Evolutionary conservation across 2,329 filamentous ascomycete genomes (phyloP).

Genomic region (Penicillium sp.): DNA sequence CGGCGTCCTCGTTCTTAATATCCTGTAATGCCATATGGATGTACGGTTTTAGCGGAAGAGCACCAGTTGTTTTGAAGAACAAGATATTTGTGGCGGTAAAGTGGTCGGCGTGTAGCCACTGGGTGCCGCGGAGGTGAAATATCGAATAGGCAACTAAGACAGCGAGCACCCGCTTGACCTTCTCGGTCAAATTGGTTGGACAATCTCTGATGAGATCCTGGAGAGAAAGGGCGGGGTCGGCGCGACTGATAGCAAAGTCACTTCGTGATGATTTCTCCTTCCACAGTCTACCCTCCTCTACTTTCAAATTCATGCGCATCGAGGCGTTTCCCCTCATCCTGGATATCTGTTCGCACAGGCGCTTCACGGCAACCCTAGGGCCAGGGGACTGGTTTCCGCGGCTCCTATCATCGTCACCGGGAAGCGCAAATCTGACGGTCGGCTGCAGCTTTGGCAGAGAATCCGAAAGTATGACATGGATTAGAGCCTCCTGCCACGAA

Average conservation of each 20-base stretch:
- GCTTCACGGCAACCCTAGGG: background rate
- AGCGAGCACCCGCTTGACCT: slow-evolving; percentile 14
- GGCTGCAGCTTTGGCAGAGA: background rate
- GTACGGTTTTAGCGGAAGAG: slow-evolving; percentile 12
- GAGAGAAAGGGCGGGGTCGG: slow-evolving; percentile 5
- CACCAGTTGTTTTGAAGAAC: slow-evolving; percentile 4
- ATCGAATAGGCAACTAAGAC: slow-evolving; percentile 14
- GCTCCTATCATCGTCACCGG: background rate
- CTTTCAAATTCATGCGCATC: slow-evolving; percentile 10
- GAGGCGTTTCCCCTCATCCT: slow-evolving; percentile 10
- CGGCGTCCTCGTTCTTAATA: background rate
- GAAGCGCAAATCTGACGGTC: slow-evolving; percentile 5
- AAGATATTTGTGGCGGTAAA: slow-evolving; percentile 10
- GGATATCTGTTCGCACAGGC: slow-evolving; percentile 13
- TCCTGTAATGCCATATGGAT: slow-evolving; percentile 8
- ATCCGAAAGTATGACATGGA: slow-evolving; percentile 4
- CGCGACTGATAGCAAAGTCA: background rate
- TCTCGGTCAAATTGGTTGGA: slow-evolving; percentile 12
- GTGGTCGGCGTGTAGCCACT: slow-evolving; percentile 3
- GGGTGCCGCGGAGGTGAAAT: slow-evolving; percentile 12
- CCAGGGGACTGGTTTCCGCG: background rate
- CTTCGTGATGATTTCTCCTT: slow-evolving; percentile 12
- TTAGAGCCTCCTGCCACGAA: slow-evolving; percentile 12
- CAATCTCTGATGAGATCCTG: slow-evolving; percentile 5
- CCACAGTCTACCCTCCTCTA: slow-evolving; percentile 16